Evolutionary conservation across 768 basidiomycete species (phyloP).

Genomic region (Mycena chlorophos): DNA sequence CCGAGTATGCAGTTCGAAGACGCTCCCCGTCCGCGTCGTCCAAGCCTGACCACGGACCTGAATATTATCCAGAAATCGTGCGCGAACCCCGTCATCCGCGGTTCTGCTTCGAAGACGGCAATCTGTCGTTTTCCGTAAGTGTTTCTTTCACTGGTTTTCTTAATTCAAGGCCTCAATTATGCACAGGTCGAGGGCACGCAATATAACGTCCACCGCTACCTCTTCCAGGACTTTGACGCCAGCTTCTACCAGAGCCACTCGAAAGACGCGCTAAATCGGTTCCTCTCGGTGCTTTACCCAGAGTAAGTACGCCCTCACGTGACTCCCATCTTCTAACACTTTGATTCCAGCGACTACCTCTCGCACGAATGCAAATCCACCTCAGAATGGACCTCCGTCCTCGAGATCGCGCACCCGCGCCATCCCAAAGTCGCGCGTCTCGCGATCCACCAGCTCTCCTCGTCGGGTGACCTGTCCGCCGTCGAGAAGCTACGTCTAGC

Average conservation of each 20-base stretch:
- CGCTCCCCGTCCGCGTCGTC: too few relatives aligned
- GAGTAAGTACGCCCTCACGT: slow-evolving; percentile 22
- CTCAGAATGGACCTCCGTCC: slow-evolving; percentile 40
- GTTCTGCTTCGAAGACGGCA: slow-evolving; percentile 26
- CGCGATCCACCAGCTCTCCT: background rate
- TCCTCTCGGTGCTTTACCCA: slow-evolving; percentile 33
- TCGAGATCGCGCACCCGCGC: background rate
- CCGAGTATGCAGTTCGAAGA: too few relatives aligned
- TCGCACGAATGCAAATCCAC: slow-evolving; percentile 32
- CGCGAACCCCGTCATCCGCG: slow-evolving; percentile 11
- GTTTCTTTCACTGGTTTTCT: background rate
- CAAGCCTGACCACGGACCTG: too few relatives aligned
- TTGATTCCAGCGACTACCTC: slow-evolving; percentile 27
- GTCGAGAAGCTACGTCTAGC: background rate
- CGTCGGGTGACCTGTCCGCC: background rate
- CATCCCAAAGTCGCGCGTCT: background rate
- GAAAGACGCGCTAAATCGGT: slow-evolving; percentile 36
- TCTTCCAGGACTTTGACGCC: slow-evolving; percentile 28
- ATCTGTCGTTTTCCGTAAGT: slow-evolving; percentile 23
- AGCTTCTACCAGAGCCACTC: slow-evolving; percentile 35
- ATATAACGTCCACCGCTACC: slow-evolving; percentile 31
- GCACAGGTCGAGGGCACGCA: slow-evolving; percentile 26
- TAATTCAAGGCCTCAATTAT: background rate
- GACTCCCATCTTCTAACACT: background rate
- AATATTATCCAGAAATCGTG: background rate